Percentiles rank a stretch among this genome's conserved stretches.
Evolutionary conservation across 2,329 filamentous ascomycete species (phyloP).

Genomic region (Penicillium brasilianum): DNA sequence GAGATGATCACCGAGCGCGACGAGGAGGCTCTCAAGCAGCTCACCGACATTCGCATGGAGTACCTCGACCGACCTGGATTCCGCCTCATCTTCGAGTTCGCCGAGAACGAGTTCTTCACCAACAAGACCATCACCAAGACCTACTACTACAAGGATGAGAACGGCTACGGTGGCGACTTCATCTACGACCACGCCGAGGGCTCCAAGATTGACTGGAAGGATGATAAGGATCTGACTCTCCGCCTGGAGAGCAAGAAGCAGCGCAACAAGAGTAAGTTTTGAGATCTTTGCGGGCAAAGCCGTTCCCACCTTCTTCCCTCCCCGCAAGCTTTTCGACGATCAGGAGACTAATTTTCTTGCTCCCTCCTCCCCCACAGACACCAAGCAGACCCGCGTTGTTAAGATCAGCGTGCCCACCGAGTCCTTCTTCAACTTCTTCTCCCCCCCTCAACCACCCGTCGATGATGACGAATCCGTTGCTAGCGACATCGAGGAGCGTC

Average conservation of each 20-base stretch:
- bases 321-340: neutral
- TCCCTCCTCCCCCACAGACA: constrained; percentile 65
- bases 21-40: constrained; percentile 86
- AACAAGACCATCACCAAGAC: constrained; percentile 98
- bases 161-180: constrained; percentile 97
- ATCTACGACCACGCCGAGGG: constrained; percentile 99
- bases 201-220: constrained; percentile 97
- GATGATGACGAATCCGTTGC: constrained; percentile 72
- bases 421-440: constrained; percentile 99
- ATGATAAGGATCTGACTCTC: constrained; percentile 89
- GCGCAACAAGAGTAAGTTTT: constrained; percentile 90
- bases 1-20: constrained; percentile 99
- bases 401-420: constrained; percentile 99
- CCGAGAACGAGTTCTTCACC: constrained; percentile 93
- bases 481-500: constrained; percentile 93
- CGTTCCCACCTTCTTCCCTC: neutral
- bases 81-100: constrained; percentile 96
- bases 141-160: constrained; percentile 99
- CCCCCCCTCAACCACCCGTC: constrained; percentile 82
- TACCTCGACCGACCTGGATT: constrained; percentile 98
- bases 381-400: constrained; percentile 97
- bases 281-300: neutral
- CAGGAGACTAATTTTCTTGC: neutral
- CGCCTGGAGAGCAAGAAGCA: constrained; percentile 99
- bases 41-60: constrained; percentile 97